Base-by-base conservation (phyloP, 768 basidiomycete genomes). In the Leccinellum albellum region DNA sequence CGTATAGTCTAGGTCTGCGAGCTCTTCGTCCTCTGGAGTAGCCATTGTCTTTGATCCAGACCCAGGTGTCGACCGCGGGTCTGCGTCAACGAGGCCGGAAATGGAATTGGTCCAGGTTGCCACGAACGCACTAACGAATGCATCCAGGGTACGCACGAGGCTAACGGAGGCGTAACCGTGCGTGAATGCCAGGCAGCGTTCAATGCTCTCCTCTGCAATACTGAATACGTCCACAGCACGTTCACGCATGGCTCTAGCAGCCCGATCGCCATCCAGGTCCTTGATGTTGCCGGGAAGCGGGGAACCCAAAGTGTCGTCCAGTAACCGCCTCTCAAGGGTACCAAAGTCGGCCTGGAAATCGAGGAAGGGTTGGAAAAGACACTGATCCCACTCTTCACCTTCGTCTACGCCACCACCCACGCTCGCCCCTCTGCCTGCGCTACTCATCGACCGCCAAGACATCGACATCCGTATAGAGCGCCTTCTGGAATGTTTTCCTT, bases 291-390 rank as follows among this genome's bases (percentile, higher is more conserved):
- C 58, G 21, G 75, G 73, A 47, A 82, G 69, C 15, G 81, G 79
- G 9, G 76, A 73, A n/a, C 75, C 75, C 17, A 91, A 75, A 2
- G 76, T 73, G 48, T 83, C 79, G 26, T 85, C 81, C 54, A 98
- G 74, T 51, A 84, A 79, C 7, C 85, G 82, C 33, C 81, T 79
- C 72, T 99, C 97, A 32, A 97, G 77, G 1, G 79, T 74, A 0
- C 83, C 82, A 70, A 98, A 98, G 54, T 95, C 89, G 17, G 84
- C 77, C 64, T 98, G 96, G 59, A 88, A 88, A 64, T 95, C 91
- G 24, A 96, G 79, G 75, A 98, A 98, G 2, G 96, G 93, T 68
- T 95, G 94, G 69, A 94, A 97, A 15, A 99, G 76, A 51, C 89
- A 87, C 54, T 87, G 87, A 65, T 98, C 94, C 97, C 97, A 98